A percentile compares a stretch with the other conserved stretches of the same genome.
Conservation (phyloP, 2,329 filamentous ascomycete species). For the Thermomyces lanuginosus region DNA sequence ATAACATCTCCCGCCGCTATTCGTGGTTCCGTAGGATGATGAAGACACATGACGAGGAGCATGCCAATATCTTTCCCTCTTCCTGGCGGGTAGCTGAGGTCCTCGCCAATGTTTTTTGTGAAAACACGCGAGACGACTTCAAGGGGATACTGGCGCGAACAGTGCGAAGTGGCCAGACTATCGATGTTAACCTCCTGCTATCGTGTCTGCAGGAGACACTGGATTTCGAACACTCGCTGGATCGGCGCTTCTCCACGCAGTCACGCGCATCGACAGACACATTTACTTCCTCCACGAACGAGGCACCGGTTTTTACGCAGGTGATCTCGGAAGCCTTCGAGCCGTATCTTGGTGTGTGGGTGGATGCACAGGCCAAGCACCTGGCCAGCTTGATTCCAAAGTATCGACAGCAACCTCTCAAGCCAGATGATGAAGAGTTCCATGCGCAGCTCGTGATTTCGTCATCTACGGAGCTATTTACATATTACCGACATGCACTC, state of each 20-base stretch:
- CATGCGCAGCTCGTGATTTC: constrained; percentile 74
- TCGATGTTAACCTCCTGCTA: constrained; percentile 79
- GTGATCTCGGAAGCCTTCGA: constrained; percentile 94
- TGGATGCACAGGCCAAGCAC: constrained; percentile 86
- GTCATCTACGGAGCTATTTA: constrained; percentile 91
- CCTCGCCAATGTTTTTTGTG: constrained; percentile 81
- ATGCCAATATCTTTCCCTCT: constrained; percentile 69
- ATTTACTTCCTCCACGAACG: constrained; percentile 66
- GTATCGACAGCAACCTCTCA: constrained; percentile 67
- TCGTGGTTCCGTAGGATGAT: constrained; percentile 94
- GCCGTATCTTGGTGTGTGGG: constrained; percentile 91
- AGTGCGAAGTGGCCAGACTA: constrained; percentile 61
- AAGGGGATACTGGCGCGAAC: constrained; percentile 80
- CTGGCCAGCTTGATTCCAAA: constrained; percentile 69
- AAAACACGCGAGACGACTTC: constrained; percentile 89
- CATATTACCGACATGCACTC: constrained; percentile 84
- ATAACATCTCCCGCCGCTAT: constrained; percentile 90
- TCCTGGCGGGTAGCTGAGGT: constrained; percentile 84
- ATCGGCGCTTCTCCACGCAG: constrained; percentile 57
- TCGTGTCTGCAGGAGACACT: constrained; percentile 88
- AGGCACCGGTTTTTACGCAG: constrained; percentile 63
- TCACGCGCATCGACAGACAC: constrained; percentile 78
- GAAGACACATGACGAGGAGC: constrained; percentile 89
- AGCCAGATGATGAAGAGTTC: constrained; percentile 79
- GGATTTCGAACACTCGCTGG: constrained; percentile 86